These are phyloP conservation scores for Tetrapisispora taiwanensis DNA, from an alignment of 805 yeast genomes.

Conservation along the genomic window DNA sequence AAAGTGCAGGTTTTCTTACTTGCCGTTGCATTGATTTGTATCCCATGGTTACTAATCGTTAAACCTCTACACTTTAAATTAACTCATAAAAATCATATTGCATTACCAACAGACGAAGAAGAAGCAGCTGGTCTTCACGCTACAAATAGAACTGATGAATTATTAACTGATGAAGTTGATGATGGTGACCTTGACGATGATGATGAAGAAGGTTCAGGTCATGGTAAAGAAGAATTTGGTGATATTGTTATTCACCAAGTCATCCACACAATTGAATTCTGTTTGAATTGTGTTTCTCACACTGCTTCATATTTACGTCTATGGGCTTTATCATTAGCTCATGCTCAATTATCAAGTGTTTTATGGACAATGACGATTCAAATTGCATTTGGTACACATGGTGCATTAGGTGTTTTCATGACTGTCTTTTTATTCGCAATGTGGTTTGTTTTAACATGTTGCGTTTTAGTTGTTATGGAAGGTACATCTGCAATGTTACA, in stretches of 20 bases:
- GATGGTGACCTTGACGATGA: conserved; percentile 22
- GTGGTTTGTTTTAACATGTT: conserved; percentile 66
- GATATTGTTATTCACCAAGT: conserved; percentile 72
- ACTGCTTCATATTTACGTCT: conserved; percentile 69
- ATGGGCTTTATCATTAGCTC: conserved; percentile 74
- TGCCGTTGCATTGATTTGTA: conserved; percentile 52
- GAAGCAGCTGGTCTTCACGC: conserved; percentile 5
- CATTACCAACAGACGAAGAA: conserved; percentile 14
- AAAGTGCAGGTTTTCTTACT: conserved; percentile 49
- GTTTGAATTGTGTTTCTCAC: conserved; percentile 69
- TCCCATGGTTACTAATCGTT: conserved; percentile 61
- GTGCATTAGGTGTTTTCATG: conserved; percentile 45
- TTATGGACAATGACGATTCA: conserved; percentile 69
- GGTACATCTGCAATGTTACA: conserved; percentile 82
- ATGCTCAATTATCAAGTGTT: conserved; percentile 66
- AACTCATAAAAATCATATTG: conserved; percentile 27
- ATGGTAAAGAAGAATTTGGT: conserved; percentile 43
- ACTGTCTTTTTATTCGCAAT: conserved; percentile 55
- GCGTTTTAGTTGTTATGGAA: conserved; percentile 66
- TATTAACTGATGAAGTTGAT: conserved; percentile 11
- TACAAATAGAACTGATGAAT: conserved; percentile 13
- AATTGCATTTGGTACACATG: conserved; percentile 49
- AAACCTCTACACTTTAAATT: conserved; percentile 47
- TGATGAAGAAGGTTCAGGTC: conserved; percentile 36
- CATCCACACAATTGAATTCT: conserved; percentile 71